Evolutionary conservation across 2,329 filamentous ascomycete genomes (phyloP), one percentile per base, ranked within the genome.

Genomic region (Fusarium tricinctum): DNA sequence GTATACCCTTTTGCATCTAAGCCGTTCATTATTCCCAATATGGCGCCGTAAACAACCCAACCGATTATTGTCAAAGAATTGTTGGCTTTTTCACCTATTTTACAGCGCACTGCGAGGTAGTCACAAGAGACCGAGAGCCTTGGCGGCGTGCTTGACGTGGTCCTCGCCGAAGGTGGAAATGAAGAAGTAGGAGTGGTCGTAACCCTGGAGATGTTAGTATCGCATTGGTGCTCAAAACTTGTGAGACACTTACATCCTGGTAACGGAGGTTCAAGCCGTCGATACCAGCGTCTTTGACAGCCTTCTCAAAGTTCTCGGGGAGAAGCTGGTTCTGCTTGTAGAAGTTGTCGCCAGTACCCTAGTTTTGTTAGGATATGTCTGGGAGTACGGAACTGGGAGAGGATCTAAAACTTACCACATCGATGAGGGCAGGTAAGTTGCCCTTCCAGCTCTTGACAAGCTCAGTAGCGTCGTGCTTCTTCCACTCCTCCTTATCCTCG

Each of bases 111-210:
- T 65, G 28, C 67, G 68, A 52, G 69, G 63, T 70, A 76, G 63
- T 75, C 68, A 79, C 65, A 78, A 60, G 9, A 81, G 73, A 20
- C 77, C 78, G 57, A 97, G 82, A 77, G 93, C 90, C 84, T 96
- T 97, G 70, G 94, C 95, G 63, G 94, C 94, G 81, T 97, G 93
- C 74, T 93, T 90, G 71, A 98, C 87, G 80, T 99, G 96, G 73
- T 98, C 94, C 75, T 92, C 91, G 43, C 91, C 88, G 78, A 99
- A 99, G 17, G 89, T 89, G 35, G 94, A 91, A 84, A 99, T 97
- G 81, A 97, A 97, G 81, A 89, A 99, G 83, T 99, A 99, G 66
- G 93, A 97, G 82, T 99, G 96, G 79, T 99, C 96, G 77, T 99
- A 98, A 66, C 90, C 94, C 82, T 92, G 7, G 5, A 38, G 7